phyloP scores from a whole-genome alignment of 768 basidiomycete species.

The Termitomyces sp. region DNA sequence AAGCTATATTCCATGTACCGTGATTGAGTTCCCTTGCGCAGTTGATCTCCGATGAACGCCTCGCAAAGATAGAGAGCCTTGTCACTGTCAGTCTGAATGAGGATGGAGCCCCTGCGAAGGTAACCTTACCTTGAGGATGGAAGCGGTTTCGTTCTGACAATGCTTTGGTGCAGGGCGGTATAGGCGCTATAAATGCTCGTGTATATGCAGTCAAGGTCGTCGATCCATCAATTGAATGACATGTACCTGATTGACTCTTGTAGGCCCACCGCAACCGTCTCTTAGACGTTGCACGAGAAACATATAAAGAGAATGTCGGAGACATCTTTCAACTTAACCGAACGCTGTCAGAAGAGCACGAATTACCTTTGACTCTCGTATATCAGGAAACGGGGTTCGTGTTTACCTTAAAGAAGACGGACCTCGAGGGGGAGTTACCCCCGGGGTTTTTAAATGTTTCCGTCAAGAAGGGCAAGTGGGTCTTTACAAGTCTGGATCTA shows the following conservation, averaged over 20 bases:
- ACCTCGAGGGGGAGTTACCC: constrained; percentile 63
- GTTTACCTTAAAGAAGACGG: constrained; percentile 62
- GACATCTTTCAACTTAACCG: constrained; percentile 75
- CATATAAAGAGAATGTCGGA: constrained; percentile 87
- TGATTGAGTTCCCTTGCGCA: constrained; percentile 17
- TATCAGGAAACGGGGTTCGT: constrained; percentile 75
- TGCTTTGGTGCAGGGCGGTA: constrained; percentile 47
- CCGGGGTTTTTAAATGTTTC: constrained; percentile 64
- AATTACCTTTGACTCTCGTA: constrained; percentile 56
- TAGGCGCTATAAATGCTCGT: constrained; percentile 68
- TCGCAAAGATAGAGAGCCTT: constrained; percentile 53
- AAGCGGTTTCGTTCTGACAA: background rate
- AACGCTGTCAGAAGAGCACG: constrained; percentile 53
- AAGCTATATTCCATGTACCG: background rate
- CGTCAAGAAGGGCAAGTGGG: constrained; percentile 62
- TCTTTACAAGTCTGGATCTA: constrained; percentile 78
- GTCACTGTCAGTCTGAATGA: constrained; percentile 71
- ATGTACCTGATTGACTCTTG: background rate
- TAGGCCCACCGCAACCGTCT: constrained; percentile 76
- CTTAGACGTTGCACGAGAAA: constrained; percentile 92
- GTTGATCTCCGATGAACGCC: constrained; percentile 73
- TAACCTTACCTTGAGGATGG: constrained; percentile 14
- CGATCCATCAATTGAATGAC: background rate
- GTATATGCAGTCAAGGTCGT: constrained; percentile 77
- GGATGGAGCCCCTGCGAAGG: constrained; percentile 55